These are phyloP conservation scores for Gillenia trifoliata DNA, from an alignment of 306 rosid species.

Conservation along the genomic window DNA sequence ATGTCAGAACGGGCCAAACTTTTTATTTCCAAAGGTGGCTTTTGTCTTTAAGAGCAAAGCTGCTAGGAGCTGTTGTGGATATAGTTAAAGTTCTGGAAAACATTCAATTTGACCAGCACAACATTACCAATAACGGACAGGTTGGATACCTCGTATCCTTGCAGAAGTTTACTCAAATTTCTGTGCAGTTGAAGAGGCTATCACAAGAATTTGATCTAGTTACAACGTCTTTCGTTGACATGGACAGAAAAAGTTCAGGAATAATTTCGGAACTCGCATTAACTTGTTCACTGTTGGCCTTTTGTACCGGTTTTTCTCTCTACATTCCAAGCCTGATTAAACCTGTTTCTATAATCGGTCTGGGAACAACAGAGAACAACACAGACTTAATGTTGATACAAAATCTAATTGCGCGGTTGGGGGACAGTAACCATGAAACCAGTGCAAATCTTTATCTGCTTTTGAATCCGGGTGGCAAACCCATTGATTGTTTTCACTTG, in stretches of 20 bases:
- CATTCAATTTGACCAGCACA: conserved; percentile 15
- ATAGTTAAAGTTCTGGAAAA: conserved; percentile 26
- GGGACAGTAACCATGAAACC: conserved; percentile 37
- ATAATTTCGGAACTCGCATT: conserved; percentile 44
- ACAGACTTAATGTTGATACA: conserved; percentile 28
- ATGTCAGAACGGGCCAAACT: conserved; percentile 21
- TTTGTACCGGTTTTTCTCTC: conserved; percentile 39
- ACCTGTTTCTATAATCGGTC: not conserved
- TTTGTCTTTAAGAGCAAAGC: conserved; percentile 49
- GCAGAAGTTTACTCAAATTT: conserved; percentile 29
- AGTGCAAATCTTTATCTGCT: conserved; percentile 36
- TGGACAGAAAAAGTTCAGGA: conserved; percentile 41
- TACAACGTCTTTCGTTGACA: conserved; percentile 42
- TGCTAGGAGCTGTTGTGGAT: conserved; percentile 32
- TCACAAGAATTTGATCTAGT: conserved; percentile 49
- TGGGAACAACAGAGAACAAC: conserved; percentile 14
- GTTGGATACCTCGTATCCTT: conserved; percentile 19
- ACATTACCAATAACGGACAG: not conserved
- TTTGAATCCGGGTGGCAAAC: conserved; percentile 22
- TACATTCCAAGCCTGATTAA: conserved; percentile 26
- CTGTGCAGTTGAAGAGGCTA: conserved; percentile 33
- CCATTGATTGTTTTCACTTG: conserved; percentile 30
- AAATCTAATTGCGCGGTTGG: conserved; percentile 36
- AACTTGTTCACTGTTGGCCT: conserved; percentile 55
- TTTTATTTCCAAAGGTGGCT: conserved; percentile 65